Evolutionary conservation across 2,329 filamentous ascomycete species (phyloP), one percentile per base, ranked within the genome.

Genomic region (Fusarium keratoplasticum): DNA sequence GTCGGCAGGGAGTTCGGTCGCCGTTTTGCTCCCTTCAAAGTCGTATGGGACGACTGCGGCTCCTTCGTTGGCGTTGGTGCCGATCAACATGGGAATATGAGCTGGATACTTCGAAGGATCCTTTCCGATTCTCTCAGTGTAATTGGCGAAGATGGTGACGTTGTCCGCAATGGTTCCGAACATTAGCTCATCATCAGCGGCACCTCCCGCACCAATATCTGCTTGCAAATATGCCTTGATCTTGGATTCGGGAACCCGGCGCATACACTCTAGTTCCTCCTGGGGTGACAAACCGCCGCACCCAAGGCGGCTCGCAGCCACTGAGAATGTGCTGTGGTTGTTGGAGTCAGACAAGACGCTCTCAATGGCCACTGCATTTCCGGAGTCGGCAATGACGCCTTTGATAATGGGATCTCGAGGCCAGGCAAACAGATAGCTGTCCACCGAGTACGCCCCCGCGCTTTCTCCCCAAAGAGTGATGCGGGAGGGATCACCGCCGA

Each of bases 401-500:
- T 62, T 72, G n/a, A 76, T 22, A 0, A 76, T 74, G 2, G 68
- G 68, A 6, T 76, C 61, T 0, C 42, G 20, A 9, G 63, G 14
- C 73, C 73, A 76, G 0, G 73, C 71, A 58, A 76, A 76, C 0
- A 76, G 63, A 25, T 76, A 74, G 0, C 73, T 69, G 11, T 76
- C 73, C 7, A 44, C 61, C 0, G 61, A 61, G 18, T 76, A 76
- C 6, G 68, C 73, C 1, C 64, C 61, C 2, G 73, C 74, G 7
- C 73, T 76, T 6, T 76, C 71, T 0, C 74, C 74, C 73, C 74
- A 76, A 5, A 76, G 71, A 1, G 31, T 64, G 5, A 76, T 76
- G 10, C 73, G 73, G 6, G 59, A 6, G 3, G 71, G 74, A 20
- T 76, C 73, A 0, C 73, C 73, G 6, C 73, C 73, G 7, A 76